Evolutionary conservation across 2,329 filamentous ascomycete genomes (phyloP).

Genomic region (Pestalotiopsis sp.): DNA sequence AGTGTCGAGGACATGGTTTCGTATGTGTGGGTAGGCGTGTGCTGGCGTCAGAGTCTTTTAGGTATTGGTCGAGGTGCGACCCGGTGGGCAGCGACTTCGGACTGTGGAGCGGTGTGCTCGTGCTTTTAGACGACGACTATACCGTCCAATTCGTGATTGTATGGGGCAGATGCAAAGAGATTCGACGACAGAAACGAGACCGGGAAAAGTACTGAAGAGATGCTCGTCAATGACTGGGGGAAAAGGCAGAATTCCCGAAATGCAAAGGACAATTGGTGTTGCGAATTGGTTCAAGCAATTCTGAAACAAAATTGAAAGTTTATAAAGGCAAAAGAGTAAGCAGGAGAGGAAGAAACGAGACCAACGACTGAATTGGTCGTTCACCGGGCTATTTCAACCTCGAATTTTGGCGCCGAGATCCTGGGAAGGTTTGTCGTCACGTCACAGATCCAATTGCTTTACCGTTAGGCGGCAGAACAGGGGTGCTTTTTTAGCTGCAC

Average conservation of each 20-base stretch:
- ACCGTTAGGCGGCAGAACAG: neutral
- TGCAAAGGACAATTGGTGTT: neutral
- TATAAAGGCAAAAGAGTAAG: neutral
- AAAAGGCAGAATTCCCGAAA: neutral
- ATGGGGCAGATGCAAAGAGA: neutral
- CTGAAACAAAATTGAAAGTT: neutral
- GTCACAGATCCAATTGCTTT: neutral
- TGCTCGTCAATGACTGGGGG: neutral
- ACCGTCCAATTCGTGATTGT: neutral
- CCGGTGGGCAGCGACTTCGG: neutral
- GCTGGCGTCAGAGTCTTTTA: neutral
- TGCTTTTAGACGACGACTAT: neutral
- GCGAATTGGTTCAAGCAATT: neutral
- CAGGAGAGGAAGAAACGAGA: neutral
- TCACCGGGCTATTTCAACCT: neutral
- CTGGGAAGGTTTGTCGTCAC: neutral
- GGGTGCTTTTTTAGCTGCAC: neutral
- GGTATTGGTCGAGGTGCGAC: neutral
- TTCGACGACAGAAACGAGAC: neutral
- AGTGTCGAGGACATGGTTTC: constrained; percentile 51
- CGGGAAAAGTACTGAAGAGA: neutral
- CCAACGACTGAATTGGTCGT: neutral
- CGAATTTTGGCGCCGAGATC: neutral
- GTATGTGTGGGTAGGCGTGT: neutral
- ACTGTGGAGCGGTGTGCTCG: neutral